Evolutionary conservation across 148 eudicot genomes (phyloP), one percentile per base, ranked within the genome.

Genomic region (Rhododendron vialii): DNA sequence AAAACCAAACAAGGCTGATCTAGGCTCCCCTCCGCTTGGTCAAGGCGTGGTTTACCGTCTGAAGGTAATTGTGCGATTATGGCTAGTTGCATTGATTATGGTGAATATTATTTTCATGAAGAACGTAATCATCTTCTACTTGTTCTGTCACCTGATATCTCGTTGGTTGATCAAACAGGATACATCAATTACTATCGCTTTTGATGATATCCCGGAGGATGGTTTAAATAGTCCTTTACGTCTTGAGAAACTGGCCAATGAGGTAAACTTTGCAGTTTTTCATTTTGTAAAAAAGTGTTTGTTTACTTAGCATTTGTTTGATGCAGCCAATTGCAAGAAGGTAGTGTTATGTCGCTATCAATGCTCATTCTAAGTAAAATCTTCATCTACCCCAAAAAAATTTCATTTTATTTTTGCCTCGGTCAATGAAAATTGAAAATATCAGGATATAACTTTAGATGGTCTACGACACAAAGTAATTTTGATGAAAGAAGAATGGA

Each of bases 21-120:
- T 88, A 71, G 95, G 94, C 35, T 93, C 98, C 86, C 92, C 98
- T 88, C 85, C 97, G 26, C 95, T 96, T 84, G 99, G 99, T 30
- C 99, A 96, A 91, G 99, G 98, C 20, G 96, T 96, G 78, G 98
- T 96, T 86, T 96, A 96, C 89, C 95, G 99, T 82, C 88, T 96
- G 82, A 96, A 96, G 99, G 99, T 96, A 93, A 74, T 73, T 73
- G 8, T 78, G 50, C 50, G 45, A 71, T 20, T 11, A 45, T 36
- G 67, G 83, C 67, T 78, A 50, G 51, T 85, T 45, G 36, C 55
- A 69, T 79, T 79, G 38, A 53, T 43, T 59, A 12, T 48, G 55
- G 33, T 55, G 41, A 67, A 5, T 35, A n/a, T 53, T 51, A 36
- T 69, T 85, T n/a, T 75, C 35, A 20, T 59, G 69, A 9, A 67